These are phyloP conservation scores for Trichomonas tenax DNA, from an alignment of 208 protist genomes.

Conservation along the genomic window DNA sequence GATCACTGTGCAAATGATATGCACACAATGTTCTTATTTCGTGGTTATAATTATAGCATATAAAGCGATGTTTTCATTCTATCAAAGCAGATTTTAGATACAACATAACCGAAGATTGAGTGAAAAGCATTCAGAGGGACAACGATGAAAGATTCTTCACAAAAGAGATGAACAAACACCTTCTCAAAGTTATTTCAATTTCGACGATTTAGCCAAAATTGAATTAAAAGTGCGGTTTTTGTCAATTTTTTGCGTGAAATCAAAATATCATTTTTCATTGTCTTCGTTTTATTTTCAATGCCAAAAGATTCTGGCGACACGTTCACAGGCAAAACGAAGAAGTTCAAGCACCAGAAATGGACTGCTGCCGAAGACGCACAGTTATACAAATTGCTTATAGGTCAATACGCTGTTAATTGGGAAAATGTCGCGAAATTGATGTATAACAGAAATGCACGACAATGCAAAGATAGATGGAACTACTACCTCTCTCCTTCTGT, in stretches of 20 bases:
- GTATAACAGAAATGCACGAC: neutral
- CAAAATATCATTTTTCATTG: neutral
- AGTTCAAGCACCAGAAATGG: neutral
- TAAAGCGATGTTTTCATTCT: too few species aligned
- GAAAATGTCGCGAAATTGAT: neutral
- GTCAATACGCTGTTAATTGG: neutral
- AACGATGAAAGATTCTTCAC: neutral
- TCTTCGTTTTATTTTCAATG: neutral
- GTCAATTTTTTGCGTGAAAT: neutral
- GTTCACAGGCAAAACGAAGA: neutral
- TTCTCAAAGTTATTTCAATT: neutral
- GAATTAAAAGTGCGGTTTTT: neutral
- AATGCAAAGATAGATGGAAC: neutral
- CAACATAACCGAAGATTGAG: too few species aligned
- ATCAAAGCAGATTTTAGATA: too few species aligned
- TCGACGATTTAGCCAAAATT: neutral
- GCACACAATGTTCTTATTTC: too few species aligned
- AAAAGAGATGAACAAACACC: neutral
- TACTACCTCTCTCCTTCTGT: conserved; percentile 18
- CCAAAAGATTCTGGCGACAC: neutral
- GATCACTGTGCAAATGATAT: too few species aligned
- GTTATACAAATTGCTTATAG: neutral
- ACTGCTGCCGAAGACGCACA: neutral
- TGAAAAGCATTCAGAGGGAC: neutral
- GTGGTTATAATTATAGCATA: too few species aligned